Evolutionary conservation across 192 early-diverging fungal genomes (phyloP), one percentile per base, ranked within the genome.

Genomic region (Phycomyces nitens): DNA sequence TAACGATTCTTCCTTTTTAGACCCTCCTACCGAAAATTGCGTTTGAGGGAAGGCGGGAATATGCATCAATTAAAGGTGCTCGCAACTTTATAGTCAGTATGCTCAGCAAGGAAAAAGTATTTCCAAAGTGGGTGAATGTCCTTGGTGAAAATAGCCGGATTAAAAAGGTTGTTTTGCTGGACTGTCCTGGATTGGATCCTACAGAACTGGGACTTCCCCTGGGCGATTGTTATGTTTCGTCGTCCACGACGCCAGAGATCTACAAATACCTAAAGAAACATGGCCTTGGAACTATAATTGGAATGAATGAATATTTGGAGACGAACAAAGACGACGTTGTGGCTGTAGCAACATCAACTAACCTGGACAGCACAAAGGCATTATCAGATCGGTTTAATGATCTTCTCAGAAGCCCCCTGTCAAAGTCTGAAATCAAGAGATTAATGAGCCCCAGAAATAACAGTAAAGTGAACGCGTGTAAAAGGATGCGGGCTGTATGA

Each of bases 381-480:
- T 43, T 68, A 1, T 52, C 50, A 40, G 66, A 68, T 60, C 41
- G 58, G 38, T 68, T 68, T 47, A 24, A 41, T 9, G 66, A 68
- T 55, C 15, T 68, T 0, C n/a, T 56, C 0, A 38, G 54, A 44
- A 52, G 50, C 10, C 58, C 58, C 4, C 42, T 68, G 20, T 55
- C 66, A 8, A 68, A 68, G 53, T 27, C 34, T 6, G 58, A 60
- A 26, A 52, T 53, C 10, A 60, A 68, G 47, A 52, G 52, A 41
- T 54, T 27, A 41, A 51, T 50, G 43, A 51, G 60, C 11, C 39
- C 40, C 14, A 38, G 29, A 15, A 23, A 65, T 21, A 41, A 47
- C 40, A 29, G 29, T 53, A 39, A 34, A 34, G 29, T 34, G 29
- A 7, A 34, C 7, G 29, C 7, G 29, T 34, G 29, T 7, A 34